Evolutionary conservation across 1,139 yeast genomes (phyloP), one percentile per base, ranked within the genome.

Genomic region (Pneumocystis sp.): DNA sequence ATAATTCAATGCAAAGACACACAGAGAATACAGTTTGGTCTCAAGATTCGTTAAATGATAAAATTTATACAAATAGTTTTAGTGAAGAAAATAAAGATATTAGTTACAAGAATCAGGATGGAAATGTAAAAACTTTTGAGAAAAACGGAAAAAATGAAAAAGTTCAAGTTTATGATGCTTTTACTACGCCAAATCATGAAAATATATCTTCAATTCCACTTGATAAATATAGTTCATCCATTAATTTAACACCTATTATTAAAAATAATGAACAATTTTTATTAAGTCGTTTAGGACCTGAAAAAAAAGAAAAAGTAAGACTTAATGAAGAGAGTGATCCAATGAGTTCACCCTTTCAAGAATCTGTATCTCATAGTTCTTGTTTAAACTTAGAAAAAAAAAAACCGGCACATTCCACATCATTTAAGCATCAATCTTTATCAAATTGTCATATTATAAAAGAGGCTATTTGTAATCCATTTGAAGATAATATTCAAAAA

Each of bases 391-490:
- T 37, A 34, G 42, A 40, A 31, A 29, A 40, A 29, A 19, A 42
- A 2, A 60, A 40, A 10, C 63, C 34, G 29, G 21, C 50, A 39
- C 34, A 59, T 29, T 34, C 44, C 25, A n/a, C 40, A 17, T 15
- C 61, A 29, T 37, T 29, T 56, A 29, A 40, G 7, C 19, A 63
- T 8, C 29, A 35, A 19, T 12, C 15, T 39, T 25, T 39, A 19
- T 15, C 31, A 25, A 59, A 61, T 7, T 64, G 65, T 19, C 68
- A 69, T 2, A 34, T 68, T n/a, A 65, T 70, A 31, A 34, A 25
- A 12, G 72, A 70, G 29, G 56, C 57, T 63, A 59, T 68, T 29
- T 62, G 72, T 57, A 74, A 77, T 29, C 78, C 79, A 6, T 70
- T 73, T 40, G 75, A 74, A 59, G 75, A 72, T 25, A 69, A 69